A percentile compares a stretch with the other conserved stretches of the same genome.
phyloP scores from a whole-genome alignment of 306 rosid species.

The Trifolium fragiferum region DNA sequence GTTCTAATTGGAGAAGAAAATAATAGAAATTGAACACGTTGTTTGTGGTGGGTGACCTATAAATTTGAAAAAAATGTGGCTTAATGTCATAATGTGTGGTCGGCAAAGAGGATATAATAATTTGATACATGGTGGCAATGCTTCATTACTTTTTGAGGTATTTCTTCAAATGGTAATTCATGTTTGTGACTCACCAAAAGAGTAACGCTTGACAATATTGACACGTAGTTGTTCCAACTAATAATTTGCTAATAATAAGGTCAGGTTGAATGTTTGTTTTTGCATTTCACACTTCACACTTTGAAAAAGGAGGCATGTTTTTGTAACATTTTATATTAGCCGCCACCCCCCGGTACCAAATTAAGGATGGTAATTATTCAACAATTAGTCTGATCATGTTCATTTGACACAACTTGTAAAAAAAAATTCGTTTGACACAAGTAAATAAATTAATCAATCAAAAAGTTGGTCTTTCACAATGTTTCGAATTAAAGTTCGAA shows the following conservation, averaged over 20 bases:
- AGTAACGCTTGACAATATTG: slow-evolving; percentile 8
- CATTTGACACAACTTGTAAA: neutral
- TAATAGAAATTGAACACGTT: slow-evolving; percentile 46
- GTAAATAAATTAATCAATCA: neutral
- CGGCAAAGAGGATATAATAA: slow-evolving; percentile 50
- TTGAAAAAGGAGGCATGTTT: neutral
- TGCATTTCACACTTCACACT: slow-evolving; percentile 49
- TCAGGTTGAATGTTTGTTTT: slow-evolving; percentile 28
- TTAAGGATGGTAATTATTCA: neutral
- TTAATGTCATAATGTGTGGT: slow-evolving; percentile 50
- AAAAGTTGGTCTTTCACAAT: neutral
- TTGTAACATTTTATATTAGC: neutral
- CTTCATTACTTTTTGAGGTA: slow-evolving; percentile 38
- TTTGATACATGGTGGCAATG: slow-evolving; percentile 20
- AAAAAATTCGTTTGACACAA: no score
- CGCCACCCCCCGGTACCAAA: neutral
- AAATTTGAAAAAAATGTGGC: slow-evolving; percentile 59
- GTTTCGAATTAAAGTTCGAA: no score
- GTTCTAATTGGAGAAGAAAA: slow-evolving; percentile 39
- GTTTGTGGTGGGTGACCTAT: slow-evolving; percentile 75
- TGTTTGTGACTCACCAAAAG: slow-evolving; percentile 40
- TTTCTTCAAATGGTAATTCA: slow-evolving; percentile 27
- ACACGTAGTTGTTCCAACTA: slow-evolving; percentile 49
- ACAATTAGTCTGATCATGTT: neutral
- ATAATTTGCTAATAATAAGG: slow-evolving; percentile 34